phyloP scores from a whole-genome alignment of 1,284 basidiomycete species.

The Bondarzewia mesenterica region DNA sequence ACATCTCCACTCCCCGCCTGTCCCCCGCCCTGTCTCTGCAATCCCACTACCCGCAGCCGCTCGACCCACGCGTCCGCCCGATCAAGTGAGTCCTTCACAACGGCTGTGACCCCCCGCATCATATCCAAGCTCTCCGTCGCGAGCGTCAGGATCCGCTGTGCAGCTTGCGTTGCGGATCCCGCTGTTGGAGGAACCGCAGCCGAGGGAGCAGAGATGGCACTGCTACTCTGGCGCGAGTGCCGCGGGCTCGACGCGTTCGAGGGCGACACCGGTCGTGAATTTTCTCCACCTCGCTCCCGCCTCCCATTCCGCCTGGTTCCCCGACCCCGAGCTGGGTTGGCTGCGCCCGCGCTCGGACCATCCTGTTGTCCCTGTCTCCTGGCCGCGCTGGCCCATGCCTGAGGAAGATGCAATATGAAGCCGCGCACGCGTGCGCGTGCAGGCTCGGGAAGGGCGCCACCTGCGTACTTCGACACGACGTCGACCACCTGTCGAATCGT shows the following conservation, averaged over 20 bases:
- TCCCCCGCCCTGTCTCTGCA: slow-evolving; percentile 44
- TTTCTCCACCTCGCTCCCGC: slow-evolving; percentile 22
- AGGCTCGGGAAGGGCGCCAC: slow-evolving; percentile 77
- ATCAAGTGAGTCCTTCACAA: slow-evolving; percentile 84
- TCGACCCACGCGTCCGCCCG: slow-evolving; percentile 87
- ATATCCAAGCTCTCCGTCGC: slow-evolving; percentile 90
- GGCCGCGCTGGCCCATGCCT: slow-evolving; percentile 58
- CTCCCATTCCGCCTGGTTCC: slow-evolving; percentile 20
- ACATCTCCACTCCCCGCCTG: background rate
- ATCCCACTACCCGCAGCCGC: slow-evolving; percentile 63
- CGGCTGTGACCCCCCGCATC: slow-evolving; percentile 79
- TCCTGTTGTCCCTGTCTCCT: slow-evolving; percentile 13
- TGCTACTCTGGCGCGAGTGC: slow-evolving; percentile 21
- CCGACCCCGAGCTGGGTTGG: slow-evolving; percentile 9
- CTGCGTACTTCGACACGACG: slow-evolving; percentile 82
- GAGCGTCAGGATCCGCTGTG: slow-evolving; percentile 75
- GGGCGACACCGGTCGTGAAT: slow-evolving; percentile 25
- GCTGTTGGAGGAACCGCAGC: slow-evolving; percentile 33
- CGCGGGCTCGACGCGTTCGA: slow-evolving; percentile 14
- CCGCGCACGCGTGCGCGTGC: slow-evolving; percentile 71
- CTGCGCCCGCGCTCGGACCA: slow-evolving; percentile 5
- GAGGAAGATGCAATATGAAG: slow-evolving; percentile 77
- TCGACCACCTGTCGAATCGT: slow-evolving; percentile 87
- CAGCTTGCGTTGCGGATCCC: slow-evolving; percentile 57
- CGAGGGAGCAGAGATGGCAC: background rate